Base-by-base conservation (phyloP, 768 basidiomycete species). In the Kwoniella mangroviensis region DNA sequence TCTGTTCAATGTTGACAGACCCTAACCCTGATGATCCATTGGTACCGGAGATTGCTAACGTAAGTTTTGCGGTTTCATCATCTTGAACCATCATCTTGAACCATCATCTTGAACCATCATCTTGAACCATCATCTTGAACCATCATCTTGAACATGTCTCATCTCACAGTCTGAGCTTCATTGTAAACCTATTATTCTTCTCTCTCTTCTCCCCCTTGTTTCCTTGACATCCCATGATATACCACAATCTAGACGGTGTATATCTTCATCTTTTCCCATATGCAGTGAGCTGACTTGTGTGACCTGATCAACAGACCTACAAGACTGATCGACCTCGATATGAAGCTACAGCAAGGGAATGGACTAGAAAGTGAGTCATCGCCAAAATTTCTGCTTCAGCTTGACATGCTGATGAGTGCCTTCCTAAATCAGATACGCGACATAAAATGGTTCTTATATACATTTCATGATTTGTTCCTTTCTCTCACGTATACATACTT, bases 21-120 rank as follows among this genome's bases (percentile, higher is more conserved):
- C 97, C 97, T 73, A 99, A 98, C 85, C 96, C 96, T 65, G 97
- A 99, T 84, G 97, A 99, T 82, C 97, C 97, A 3, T 87, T 98
- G 84, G 96, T 98, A 59, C 97, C 97, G 64, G 97, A 99, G 81
- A 98, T 98, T 74, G 97, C 97, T 66, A 93, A 96, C 84, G 85
- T 84, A 66, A 76, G 83, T 79, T 3, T 84, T 60, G 72, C 79
- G 76, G 3, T 19, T 41, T 51, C n/a, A 22, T 13, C 7, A 26
- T 55, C 19, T 7, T 43, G 42, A 13, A 13, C 42, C 6, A 43
- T 43, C 42, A 6, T 13, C 13, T 7, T 43, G 7, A 43, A 43
- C n/a, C n/a, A n/a, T n/a, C n/a, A n/a, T n/a, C n/a, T n/a, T n/a
- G n/a, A n/a, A n/a, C n/a, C n/a, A n/a, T n/a, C n/a, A n/a, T n/a